Evolutionary conservation across 2,329 filamentous ascomycete species (phyloP), one percentile per base, ranked within the genome.

Genomic region (Purpureocillium takamizusanense): DNA sequence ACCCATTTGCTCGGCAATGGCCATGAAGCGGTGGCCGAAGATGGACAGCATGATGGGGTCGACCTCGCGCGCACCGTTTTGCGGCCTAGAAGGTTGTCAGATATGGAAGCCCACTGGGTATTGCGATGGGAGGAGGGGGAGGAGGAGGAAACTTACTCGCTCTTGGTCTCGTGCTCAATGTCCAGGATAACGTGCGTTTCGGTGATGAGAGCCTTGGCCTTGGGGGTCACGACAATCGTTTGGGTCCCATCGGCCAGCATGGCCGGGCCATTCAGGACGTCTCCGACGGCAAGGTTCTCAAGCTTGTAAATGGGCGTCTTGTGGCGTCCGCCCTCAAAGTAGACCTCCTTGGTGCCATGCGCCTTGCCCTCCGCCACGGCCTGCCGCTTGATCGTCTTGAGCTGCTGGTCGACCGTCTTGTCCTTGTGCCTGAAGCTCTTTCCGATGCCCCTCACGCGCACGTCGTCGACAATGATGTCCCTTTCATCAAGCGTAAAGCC

Each of bases 141-240:
- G 21, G 21, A 25, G 21, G 28, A 17, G 10, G 16, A 6, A 23
- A 48, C 59, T 42, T 51, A 58, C 56, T 56, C 53, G 3, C 54
- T 47, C 33, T 56, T 62, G 18, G 54, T 68, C 44, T 74, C 64
- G 34, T 79, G 78, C 39, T 81, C 76, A 31, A 92, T 74, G 46
- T 95, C 87, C 53, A 95, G 89, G 7, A 95, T 74, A 7, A 95
- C 86, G 51, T 95, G 90, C 0, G 88, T 94, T 45, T 86, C 73
- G 14, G 94, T 79, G 25, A 95, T 70, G 17, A 88, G 63, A 0
- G 89, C 90, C 16, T 78, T 76, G 3, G 87, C 77, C 23, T 75
- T 76, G 0, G 89, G 90, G 0, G 86, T 85, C 3, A 95, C 80
- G 1, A 95, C 86, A 45, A 97, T 92, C 0, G 90, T 97, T 60